Evolutionary conservation across 768 basidiomycete species (phyloP).

Genomic region (Suillus subaureus): DNA sequence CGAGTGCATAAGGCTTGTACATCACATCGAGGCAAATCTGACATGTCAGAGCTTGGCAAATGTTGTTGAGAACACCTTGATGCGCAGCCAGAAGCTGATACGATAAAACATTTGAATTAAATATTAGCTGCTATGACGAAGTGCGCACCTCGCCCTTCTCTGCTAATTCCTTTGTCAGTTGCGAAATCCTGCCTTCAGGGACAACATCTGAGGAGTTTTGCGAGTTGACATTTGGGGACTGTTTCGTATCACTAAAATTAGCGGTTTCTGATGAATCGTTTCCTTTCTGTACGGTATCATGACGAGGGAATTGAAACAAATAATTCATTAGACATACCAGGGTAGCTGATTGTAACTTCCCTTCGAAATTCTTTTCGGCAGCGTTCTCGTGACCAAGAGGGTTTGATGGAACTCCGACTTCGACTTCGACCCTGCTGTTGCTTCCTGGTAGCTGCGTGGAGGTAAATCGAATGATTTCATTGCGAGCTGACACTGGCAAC

Average conservation of each 20-base stretch:
- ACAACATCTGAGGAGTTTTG: not conserved
- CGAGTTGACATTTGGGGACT: not conserved
- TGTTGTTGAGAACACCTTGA: conserved; percentile 49
- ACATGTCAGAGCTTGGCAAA: conserved; percentile 70
- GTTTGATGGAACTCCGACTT: not conserved
- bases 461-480: conserved; percentile 30
- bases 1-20: conserved; percentile 70
- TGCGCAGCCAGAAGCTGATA: conserved; percentile 54
- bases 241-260: not conserved
- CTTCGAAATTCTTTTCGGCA: not conserved
- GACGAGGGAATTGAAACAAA: not conserved
- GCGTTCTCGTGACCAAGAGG: not conserved
- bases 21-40: conserved; percentile 80
- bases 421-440: not conserved
- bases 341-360: too few species aligned
- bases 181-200: conserved; percentile 33
- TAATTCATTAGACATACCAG: not conserved
- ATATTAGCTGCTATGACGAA: not conserved
- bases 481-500: conserved; percentile 23
- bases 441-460: conserved; percentile 13
- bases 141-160: conserved; percentile 41
- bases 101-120: conserved; percentile 7
- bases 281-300: not conserved
- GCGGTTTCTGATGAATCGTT: not conserved
- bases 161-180: conserved; percentile 47